Conservation (phyloP, 306 rosid genomes). For the Macrotyloma uniflorum region DNA sequence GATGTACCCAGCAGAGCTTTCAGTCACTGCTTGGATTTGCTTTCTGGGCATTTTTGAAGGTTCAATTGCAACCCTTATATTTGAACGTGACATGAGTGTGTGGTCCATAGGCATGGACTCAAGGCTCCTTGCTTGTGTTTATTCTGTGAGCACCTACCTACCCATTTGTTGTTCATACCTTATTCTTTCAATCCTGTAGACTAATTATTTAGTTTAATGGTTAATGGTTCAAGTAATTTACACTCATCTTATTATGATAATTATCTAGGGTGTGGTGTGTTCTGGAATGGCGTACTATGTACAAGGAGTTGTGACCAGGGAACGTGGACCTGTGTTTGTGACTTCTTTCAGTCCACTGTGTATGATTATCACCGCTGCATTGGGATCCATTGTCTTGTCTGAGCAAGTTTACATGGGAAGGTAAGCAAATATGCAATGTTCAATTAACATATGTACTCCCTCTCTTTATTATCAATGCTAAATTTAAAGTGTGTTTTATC, state of each 20-base stretch:
- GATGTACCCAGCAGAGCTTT: conserved; percentile 85
- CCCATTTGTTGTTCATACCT: not conserved
- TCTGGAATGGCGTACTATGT: conserved; percentile 93
- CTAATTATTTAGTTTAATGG: not conserved
- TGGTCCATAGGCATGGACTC: conserved; percentile 93
- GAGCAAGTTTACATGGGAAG: conserved; percentile 87
- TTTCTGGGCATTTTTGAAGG: conserved; percentile 76
- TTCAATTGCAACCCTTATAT: conserved; percentile 53
- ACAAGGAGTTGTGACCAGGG: conserved; percentile 85
- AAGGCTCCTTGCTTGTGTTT: conserved; percentile 88
- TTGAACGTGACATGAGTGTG: conserved; percentile 80
- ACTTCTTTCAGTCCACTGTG: conserved; percentile 91
- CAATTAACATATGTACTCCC: not conserved
- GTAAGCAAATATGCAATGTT: conserved; percentile 38
- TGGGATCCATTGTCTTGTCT: conserved; percentile 79
- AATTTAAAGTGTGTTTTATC: not conserved
- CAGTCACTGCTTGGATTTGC: conserved; percentile 89
- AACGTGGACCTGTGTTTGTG: conserved; percentile 92
- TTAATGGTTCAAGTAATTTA: not conserved
- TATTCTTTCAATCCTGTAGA: not conserved
- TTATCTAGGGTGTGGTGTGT: conserved; percentile 75
- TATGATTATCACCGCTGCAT: conserved; percentile 87
- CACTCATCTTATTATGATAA: conserved; percentile 1
- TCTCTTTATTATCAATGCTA: not conserved
- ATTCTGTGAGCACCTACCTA: conserved; percentile 62